phyloP scores from a whole-genome alignment of 1,284 basidiomycete species.

The Rugosomyces carneus region DNA sequence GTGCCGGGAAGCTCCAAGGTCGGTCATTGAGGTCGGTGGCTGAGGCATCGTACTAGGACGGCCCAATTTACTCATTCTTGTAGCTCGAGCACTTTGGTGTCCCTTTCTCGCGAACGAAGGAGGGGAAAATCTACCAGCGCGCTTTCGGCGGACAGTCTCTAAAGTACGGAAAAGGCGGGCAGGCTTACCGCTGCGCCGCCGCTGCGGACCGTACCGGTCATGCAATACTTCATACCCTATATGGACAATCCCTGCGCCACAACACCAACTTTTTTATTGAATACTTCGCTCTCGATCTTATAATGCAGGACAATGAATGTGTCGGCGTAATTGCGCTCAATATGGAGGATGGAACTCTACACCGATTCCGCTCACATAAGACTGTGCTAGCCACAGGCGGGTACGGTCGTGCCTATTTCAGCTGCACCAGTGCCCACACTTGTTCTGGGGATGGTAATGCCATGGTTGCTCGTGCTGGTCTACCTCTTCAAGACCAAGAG shows the following conservation, averaged over 20 bases:
- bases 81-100: slow-evolving; percentile 99
- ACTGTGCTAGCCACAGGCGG: slow-evolving; percentile 98
- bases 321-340: slow-evolving; percentile 99
- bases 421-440: slow-evolving; percentile 97
- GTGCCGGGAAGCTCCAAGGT: slow-evolving; percentile 92
- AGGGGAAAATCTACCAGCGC: slow-evolving; percentile 99
- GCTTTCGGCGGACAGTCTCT: slow-evolving; percentile 99
- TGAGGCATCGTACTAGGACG: slow-evolving; percentile 1
- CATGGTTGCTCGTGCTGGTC: slow-evolving; percentile 95
- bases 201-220: slow-evolving; percentile 99
- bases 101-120: slow-evolving; percentile 97
- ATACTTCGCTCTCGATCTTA: slow-evolving; percentile 96
- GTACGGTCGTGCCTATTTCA: slow-evolving; percentile 98
- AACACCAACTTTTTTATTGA: slow-evolving; percentile 99
- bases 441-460: slow-evolving; percentile 99
- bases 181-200: slow-evolving; percentile 98
- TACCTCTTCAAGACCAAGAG: slow-evolving; percentile 96
- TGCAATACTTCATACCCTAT: slow-evolving; percentile 96
- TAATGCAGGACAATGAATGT: slow-evolving; percentile 99
- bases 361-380: slow-evolving; percentile 98
- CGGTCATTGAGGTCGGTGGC: slow-evolving; percentile 79
- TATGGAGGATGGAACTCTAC: slow-evolving; percentile 99
- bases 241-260: slow-evolving; percentile 98
- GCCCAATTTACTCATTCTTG: slow-evolving; percentile 10
- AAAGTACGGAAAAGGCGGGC: slow-evolving; percentile 96